These are phyloP conservation scores for Trichoderma erinaceum DNA, from an alignment of 495 filamentous ascomycete species.

Conservation along the genomic window DNA sequence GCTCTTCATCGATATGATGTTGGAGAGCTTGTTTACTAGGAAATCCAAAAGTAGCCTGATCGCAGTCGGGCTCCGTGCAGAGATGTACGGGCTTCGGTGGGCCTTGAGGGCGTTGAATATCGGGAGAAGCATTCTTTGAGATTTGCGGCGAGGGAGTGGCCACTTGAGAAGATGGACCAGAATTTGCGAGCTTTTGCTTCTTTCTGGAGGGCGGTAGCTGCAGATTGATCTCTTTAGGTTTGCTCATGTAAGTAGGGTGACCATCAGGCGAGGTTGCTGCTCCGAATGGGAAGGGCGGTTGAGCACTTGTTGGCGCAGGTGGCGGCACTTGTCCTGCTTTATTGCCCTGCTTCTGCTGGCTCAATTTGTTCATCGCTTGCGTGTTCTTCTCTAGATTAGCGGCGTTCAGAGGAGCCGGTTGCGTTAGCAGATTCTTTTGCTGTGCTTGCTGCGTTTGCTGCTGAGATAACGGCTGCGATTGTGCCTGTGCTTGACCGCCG, in stretches of 20 bases:
- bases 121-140: constrained; percentile 34
- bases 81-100: constrained; percentile 34
- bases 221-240: constrained; percentile 44
- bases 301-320: constrained; percentile 57
- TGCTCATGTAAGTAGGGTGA: constrained; percentile 50
- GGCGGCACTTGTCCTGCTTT: constrained; percentile 43
- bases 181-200: constrained; percentile 40
- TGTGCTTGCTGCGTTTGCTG: constrained; percentile 17
- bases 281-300: constrained; percentile 62
- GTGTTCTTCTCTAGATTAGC: constrained; percentile 65
- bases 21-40: constrained; percentile 46
- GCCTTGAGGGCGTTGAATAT: constrained; percentile 24
- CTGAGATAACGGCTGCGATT: constrained; percentile 9
- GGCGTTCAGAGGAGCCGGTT: constrained; percentile 52
- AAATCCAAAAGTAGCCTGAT: constrained; percentile 44
- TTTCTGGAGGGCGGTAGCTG: constrained; percentile 48
- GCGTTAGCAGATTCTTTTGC: constrained; percentile 31
- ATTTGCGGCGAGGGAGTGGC: constrained; percentile 43
- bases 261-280: constrained; percentile 65
- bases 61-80: constrained; percentile 43
- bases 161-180: constrained; percentile 24
- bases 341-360: constrained; percentile 38
- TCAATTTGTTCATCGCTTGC: constrained; percentile 43
- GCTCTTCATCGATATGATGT: constrained; percentile 48
- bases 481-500: background rate